phyloP scores from a whole-genome alignment of 1,284 basidiomycete species.

The Ganoderma meredithae region DNA sequence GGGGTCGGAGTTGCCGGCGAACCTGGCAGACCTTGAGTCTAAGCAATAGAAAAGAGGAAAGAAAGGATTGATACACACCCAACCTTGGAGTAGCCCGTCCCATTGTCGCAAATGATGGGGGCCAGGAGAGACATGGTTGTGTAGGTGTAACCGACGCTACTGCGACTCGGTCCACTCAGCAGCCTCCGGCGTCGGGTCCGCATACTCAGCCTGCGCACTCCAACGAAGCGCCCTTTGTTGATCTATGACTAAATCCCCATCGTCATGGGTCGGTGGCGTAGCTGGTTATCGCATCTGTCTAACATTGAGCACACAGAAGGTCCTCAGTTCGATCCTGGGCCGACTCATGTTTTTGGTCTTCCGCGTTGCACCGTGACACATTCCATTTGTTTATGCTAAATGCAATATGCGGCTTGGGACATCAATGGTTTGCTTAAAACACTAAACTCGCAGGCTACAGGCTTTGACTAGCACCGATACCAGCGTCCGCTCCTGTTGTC shows the following conservation, averaged over 20 bases:
- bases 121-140: slow-evolving; percentile 79
- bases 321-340: slow-evolving; percentile 37
- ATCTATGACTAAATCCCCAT: no score
- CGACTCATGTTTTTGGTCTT: slow-evolving; percentile 21
- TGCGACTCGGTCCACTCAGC: not conserved
- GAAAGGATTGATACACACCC: slow-evolving; percentile 64
- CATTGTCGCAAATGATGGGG: slow-evolving; percentile 97
- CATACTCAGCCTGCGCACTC: no score
- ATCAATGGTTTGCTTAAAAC: no score
- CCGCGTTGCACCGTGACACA: not conserved
- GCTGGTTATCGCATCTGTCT: slow-evolving; percentile 84
- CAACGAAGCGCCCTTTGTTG: no score
- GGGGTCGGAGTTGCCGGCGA: slow-evolving; percentile 98
- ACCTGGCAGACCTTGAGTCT: slow-evolving; percentile 57
- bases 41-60: slow-evolving; percentile 16
- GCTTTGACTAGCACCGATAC: slow-evolving; percentile 29
- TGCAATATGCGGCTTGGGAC: not conserved
- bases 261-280: slow-evolving; percentile 62
- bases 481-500: slow-evolving; percentile 18
- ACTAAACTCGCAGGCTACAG: slow-evolving; percentile 12
- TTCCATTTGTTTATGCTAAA: no score
- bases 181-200: no score
- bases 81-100: slow-evolving; percentile 97
- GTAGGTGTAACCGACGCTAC: not conserved
- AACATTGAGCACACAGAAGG: slow-evolving; percentile 47